These are phyloP conservation scores for Datisca glomerata DNA, from an alignment of 306 rosid species.

Conservation along the genomic window DNA sequence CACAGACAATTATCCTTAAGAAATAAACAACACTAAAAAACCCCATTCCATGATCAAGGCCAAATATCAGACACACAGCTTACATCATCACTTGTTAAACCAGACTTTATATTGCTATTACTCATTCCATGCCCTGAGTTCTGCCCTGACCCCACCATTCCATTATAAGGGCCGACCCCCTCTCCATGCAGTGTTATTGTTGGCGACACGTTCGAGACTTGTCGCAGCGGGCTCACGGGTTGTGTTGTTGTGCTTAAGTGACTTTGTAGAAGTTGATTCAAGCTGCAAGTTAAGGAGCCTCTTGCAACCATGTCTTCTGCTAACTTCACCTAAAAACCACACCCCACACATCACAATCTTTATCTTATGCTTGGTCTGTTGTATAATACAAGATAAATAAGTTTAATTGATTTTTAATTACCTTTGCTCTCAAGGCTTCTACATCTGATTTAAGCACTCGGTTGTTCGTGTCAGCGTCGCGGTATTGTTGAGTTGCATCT, in stretches of 20 bases:
- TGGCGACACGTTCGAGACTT: slow-evolving; percentile 46
- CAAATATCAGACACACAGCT: slow-evolving; percentile 35
- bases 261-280: slow-evolving; percentile 44
- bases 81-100: slow-evolving; percentile 31
- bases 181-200: slow-evolving; percentile 45
- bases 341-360: no score
- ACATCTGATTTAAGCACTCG: slow-evolving; percentile 74
- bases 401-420: no score
- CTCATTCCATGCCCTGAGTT: slow-evolving; percentile 20
- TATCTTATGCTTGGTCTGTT: neutral
- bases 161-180: slow-evolving; percentile 27
- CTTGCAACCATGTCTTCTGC: slow-evolving; percentile 92
- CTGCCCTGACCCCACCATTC: slow-evolving; percentile 33
- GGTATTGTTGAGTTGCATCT: slow-evolving; percentile 54
- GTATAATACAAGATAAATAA: no score
- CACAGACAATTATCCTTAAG: no score
- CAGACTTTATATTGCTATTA: slow-evolving; percentile 21
- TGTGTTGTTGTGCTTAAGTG: slow-evolving; percentile 36
- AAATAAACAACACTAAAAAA: no score
- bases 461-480: slow-evolving; percentile 62
- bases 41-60: no score
- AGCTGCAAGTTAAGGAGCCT: slow-evolving; percentile 37
- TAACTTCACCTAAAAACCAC: slow-evolving; percentile 66
- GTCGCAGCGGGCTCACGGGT: slow-evolving; percentile 19
- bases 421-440: slow-evolving; percentile 96